These are phyloP conservation scores for Acanthamoeba divionensis DNA, from an alignment of 208 protist species.

Conservation along the genomic window DNA sequence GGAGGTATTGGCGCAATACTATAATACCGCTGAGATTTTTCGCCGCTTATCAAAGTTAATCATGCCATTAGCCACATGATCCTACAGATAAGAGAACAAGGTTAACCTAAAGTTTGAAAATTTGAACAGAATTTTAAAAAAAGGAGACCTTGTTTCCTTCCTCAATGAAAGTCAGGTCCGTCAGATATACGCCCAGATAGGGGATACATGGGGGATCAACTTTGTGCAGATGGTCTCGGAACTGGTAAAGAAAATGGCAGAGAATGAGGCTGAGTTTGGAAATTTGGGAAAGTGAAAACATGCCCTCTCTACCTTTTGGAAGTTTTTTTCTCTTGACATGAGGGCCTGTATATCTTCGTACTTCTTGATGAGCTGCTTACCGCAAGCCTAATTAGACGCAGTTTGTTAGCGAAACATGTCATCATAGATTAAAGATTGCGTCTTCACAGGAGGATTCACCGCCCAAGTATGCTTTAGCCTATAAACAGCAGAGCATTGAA, in stretches of 20 bases:
- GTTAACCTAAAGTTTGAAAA: neutral
- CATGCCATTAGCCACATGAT: neutral
- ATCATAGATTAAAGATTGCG: neutral
- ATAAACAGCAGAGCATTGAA: conserved; percentile 33
- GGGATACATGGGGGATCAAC: conserved; percentile 61
- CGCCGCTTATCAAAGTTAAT: conserved; percentile 63
- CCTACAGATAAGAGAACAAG: neutral
- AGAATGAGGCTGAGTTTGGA: neutral
- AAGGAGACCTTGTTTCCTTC: conserved; percentile 25
- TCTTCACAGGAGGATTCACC: neutral
- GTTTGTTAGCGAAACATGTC: neutral
- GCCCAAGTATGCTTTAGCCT: conserved; percentile 45
- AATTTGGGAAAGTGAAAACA: too few relatives aligned
- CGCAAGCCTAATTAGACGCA: too few relatives aligned
- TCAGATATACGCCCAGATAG: conserved; percentile 49
- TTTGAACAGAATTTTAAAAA: too few relatives aligned
- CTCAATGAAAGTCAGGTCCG: conserved; percentile 51
- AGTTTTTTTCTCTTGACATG: conserved; percentile 30
- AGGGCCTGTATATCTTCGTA: conserved; percentile 4
- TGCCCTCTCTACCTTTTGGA: neutral
- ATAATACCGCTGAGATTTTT: neutral
- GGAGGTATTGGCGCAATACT: too few relatives aligned
- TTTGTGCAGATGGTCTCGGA: conserved; percentile 38
- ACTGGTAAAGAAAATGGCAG: neutral
- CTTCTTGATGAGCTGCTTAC: conserved; percentile 45